These are phyloP conservation scores for Haplosporangium sp. DNA, from an alignment of 371 early-diverging fungal genomes.

Conservation along the genomic window DNA sequence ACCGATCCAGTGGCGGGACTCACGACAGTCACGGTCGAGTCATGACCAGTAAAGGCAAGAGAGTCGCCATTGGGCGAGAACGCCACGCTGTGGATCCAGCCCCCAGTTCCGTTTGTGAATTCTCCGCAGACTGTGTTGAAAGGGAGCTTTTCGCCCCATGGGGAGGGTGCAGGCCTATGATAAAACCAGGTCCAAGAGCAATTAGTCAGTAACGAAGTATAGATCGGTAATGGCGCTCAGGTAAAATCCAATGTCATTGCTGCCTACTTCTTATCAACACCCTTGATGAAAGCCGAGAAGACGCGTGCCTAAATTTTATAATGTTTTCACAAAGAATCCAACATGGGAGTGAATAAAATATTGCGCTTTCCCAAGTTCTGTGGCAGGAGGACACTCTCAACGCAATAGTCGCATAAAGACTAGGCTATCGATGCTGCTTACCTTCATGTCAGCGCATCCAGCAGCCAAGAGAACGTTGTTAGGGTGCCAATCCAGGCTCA, in stretches of 20 bases:
- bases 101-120: slow-evolving; percentile 80
- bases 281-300: slow-evolving; percentile 95
- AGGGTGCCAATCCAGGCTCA: slow-evolving; percentile 96
- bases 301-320: slow-evolving; percentile 78
- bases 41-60: slow-evolving; percentile 92
- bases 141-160: slow-evolving; percentile 96
- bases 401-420: slow-evolving; percentile 1
- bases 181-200: too few species aligned
- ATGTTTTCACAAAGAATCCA: too few species aligned
- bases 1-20: slow-evolving; percentile 74
- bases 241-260: background rate
- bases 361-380: too few species aligned
- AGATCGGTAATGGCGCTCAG: background rate
- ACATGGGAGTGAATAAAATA: too few species aligned
- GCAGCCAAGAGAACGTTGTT: slow-evolving; percentile 95
- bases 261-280: slow-evolving; percentile 87
- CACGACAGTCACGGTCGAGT: slow-evolving; percentile 83
- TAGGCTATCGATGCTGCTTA: slow-evolving; percentile 15
- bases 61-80: slow-evolving; percentile 94
- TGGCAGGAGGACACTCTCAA: background rate
- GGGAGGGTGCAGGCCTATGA: slow-evolving; percentile 73
- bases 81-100: slow-evolving; percentile 94
- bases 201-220: background rate
- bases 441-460: slow-evolving; percentile 95
- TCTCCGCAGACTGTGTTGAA: slow-evolving; percentile 95